Percentiles rank a stretch among this genome's conserved stretches.
These are phyloP conservation scores for Hygrophoropsis aurantiaca DNA, from an alignment of 768 basidiomycete species.

Conservation along the genomic window DNA sequence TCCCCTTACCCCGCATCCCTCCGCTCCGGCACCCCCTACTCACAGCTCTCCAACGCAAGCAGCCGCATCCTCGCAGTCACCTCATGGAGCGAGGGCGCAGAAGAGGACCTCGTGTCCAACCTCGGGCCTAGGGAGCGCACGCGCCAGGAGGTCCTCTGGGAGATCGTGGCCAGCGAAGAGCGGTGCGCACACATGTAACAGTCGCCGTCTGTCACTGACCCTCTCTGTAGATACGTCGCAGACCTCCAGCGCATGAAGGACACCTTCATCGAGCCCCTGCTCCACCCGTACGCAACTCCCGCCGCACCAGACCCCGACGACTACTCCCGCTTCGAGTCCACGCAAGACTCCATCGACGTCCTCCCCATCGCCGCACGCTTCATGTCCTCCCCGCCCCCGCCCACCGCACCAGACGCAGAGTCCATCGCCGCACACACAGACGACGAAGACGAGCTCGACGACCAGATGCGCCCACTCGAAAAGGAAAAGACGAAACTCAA, in stretches of 20 bases:
- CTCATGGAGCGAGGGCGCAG: conserved; percentile 93
- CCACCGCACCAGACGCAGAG: no score
- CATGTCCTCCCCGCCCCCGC: conserved; percentile 77
- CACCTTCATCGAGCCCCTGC: conserved; percentile 85
- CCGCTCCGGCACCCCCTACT: conserved; percentile 81
- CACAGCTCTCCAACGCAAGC: conserved; percentile 69
- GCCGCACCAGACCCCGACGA: conserved; percentile 60
- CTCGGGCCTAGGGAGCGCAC: conserved; percentile 93
- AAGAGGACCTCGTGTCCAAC: conserved; percentile 91
- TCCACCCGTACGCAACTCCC: conserved; percentile 69
- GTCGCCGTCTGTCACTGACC: conserved; percentile 12
- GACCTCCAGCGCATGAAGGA: conserved; percentile 92
- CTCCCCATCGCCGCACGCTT: conserved; percentile 91
- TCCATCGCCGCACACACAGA: no score
- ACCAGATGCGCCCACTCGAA: conserved; percentile 45
- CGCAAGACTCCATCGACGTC: conserved; percentile 69
- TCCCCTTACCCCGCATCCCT: conserved; percentile 70
- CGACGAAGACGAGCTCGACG: conserved; percentile 58
- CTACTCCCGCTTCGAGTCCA: conserved; percentile 62
- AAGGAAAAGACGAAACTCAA: conserved; percentile 47
- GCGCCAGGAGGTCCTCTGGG: conserved; percentile 93
- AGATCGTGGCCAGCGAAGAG: conserved; percentile 95
- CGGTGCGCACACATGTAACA: conserved; percentile 49
- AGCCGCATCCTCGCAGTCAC: conserved; percentile 74
- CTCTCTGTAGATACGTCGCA: conserved; percentile 73